Conservation (phyloP, 1,139 yeast genomes). For the Schwanniomyces etchellsii region DNA sequence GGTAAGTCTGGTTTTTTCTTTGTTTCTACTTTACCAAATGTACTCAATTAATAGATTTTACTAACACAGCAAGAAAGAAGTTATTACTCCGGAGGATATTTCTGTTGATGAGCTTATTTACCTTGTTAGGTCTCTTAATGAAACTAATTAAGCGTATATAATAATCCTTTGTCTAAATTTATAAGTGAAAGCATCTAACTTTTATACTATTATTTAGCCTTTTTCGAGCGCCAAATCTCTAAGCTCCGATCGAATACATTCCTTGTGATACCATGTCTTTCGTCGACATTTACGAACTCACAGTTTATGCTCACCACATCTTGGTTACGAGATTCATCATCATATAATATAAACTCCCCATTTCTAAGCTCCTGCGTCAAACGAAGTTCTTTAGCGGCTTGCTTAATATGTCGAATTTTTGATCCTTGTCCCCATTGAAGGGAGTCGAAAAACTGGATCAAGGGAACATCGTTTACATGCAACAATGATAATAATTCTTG, state of each 20-base stretch:
- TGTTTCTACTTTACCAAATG: conserved; percentile 7
- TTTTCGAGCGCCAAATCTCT: conserved; percentile 23
- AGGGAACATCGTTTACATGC: conserved; percentile 43
- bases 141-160: conserved; percentile 10
- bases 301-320: conserved; percentile 64
- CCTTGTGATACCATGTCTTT: conserved; percentile 46
- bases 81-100: conserved; percentile 43
- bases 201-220: too few relatives aligned
- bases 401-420: conserved; percentile 54
- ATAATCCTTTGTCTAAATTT: conserved; percentile 1
- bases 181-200: background rate
- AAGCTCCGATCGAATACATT: conserved; percentile 41
- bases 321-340: conserved; percentile 61
- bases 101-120: conserved; percentile 43
- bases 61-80: conserved; percentile 40
- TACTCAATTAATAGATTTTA: conserved; percentile 8
- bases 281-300: conserved; percentile 49
- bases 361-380: conserved; percentile 34
- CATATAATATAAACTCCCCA: conserved; percentile 57
- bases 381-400: conserved; percentile 37
- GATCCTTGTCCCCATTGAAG: conserved; percentile 66
- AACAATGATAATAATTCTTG: conserved; percentile 45
- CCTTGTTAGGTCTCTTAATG: conserved; percentile 41
- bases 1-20: conserved; percentile 18
- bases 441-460: conserved; percentile 42